Base-by-base conservation (phyloP, 345 rosid genomes). In the Aegle marmelos region DNA sequence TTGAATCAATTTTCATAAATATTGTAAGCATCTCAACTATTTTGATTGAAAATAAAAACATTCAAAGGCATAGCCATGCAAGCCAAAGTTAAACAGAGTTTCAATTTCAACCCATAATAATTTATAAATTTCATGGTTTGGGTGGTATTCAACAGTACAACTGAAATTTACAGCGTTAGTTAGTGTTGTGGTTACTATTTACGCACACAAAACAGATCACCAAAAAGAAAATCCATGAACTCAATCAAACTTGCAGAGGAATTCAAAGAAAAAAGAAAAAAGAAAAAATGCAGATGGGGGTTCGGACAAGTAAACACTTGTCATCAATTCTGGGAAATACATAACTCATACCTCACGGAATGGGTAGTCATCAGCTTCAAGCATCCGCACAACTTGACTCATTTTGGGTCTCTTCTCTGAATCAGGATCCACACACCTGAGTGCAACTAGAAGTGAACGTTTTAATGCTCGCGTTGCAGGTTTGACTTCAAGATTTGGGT, bases 341-440 rank as follows among this genome's bases (percentile, higher is more conserved):
- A 45, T 7, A 66, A 28, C 25, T 37, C 76, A 41, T 86, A 93
- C 99, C 98, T 92, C 96, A 22, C 90, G 94, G 78, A 86, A 88
- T 45, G 98, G 96, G 80, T 88, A 85, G 31, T 92, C 97, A 48
- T 93, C 96, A 31, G 93, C 88, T 84, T 95, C 98, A 70, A 95
- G 97, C 98, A 95, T 93, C 17, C 81, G 87, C 8, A 87, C 96
- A 61, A 93, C 92, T 75, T 92, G 97, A 77, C 93, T 92, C 99
- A 93, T 95, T 85, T 87, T 92, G 22, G 98, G 99, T 82, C 99
- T 89, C 86, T 93, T 93, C 36, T 87, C 88, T 53, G 98, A 79
- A 76, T 93, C 98, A 37, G 92, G 98, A 82, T 95, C 99, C 71
- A 95, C 96, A 73, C 99, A 95, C 77, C 93, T 89, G 63, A 95